Base-by-base conservation (phyloP, 2,329 filamentous ascomycete species). In the Grosmannia serpens region DNA sequence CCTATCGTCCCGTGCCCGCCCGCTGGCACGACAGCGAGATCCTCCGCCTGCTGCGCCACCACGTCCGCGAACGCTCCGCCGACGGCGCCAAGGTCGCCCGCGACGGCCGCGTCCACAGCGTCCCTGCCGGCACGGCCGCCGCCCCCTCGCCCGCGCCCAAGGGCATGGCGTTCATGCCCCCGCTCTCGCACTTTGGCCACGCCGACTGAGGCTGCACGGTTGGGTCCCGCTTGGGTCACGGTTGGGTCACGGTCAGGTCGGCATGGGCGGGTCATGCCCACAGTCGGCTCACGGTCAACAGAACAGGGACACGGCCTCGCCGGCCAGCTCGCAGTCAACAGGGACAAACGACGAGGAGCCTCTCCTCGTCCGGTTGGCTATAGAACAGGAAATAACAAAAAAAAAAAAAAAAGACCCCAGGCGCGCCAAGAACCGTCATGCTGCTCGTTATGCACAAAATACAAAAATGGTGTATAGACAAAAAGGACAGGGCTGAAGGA, bases 11-110 rank as follows among this genome's bases (percentile, higher is more conserved):
- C 46, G 91, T 97, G 59, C 94, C 94, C 15, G 74, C 76, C 65
- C 80, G 92, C 62, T 99, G 94, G 94, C 83, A 80, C 72, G 84
- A 86, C 62, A 95, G 88, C 64, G 86, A 91, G 75, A 83, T 96
- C 57, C 74, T 99, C 66, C 71, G 70, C 29, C 74, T 94, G 77
- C 70, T 99, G 70, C 80, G 92, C 69, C 77, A 81, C 65, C 94
- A 99, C 75, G 94, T 97, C 31, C 81, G 83, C 65, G 77, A 82
- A 62, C 79, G 83, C 65, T 88, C 85, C 67, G 85, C 85, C 58
- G 81, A 75, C 41, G 84, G 79, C 66, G 67, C 63, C 4, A 69
- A 70, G 64, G 72, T 70, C 4, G 70, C 41, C 29, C 8, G 24
- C 5, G 22, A 10, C 35, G 33, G n/a, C 1, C n/a, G n/a, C 35